A percentile compares a stretch with the other conserved stretches of the same genome.
phyloP scores from a whole-genome alignment of 805 yeast genomes.

The Candida ipomoeae region DNA sequence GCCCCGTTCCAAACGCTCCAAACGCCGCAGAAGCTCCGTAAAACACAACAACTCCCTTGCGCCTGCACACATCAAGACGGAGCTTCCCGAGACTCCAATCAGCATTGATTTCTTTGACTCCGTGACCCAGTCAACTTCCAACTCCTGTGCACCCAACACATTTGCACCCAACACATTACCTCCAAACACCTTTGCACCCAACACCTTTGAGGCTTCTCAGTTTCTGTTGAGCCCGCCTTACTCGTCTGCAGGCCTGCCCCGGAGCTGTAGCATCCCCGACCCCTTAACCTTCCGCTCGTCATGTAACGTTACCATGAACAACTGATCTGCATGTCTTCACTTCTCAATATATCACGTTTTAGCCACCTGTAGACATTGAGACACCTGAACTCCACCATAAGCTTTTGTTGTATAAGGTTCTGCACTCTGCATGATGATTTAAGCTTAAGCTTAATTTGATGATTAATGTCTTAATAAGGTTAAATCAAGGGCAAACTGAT shows the following conservation, averaged over 20 bases:
- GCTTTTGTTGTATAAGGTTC: too few relatives aligned
- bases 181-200: too few relatives aligned
- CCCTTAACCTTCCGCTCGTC: neutral
- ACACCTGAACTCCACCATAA: too few relatives aligned
- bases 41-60: neutral
- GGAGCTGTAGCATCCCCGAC: neutral
- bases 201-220: neutral
- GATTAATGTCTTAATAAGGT: too few relatives aligned
- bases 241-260: neutral
- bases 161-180: too few relatives aligned
- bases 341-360: neutral
- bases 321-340: neutral
- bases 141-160: too few relatives aligned
- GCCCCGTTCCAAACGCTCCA: neutral
- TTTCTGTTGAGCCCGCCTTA: slow-evolving; percentile 1
- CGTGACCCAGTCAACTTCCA: neutral
- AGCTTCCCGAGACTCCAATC: slow-evolving; percentile 8
- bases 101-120: slow-evolving; percentile 14
- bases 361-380: neutral
- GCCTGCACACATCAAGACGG: neutral
- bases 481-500: too few relatives aligned
- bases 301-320: neutral
- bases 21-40: neutral
- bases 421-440: too few relatives aligned
- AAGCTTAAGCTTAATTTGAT: too few relatives aligned